Evolutionary conservation across 257 asterid genomes (phyloP).

Genomic region (Capsicum pubescens): DNA sequence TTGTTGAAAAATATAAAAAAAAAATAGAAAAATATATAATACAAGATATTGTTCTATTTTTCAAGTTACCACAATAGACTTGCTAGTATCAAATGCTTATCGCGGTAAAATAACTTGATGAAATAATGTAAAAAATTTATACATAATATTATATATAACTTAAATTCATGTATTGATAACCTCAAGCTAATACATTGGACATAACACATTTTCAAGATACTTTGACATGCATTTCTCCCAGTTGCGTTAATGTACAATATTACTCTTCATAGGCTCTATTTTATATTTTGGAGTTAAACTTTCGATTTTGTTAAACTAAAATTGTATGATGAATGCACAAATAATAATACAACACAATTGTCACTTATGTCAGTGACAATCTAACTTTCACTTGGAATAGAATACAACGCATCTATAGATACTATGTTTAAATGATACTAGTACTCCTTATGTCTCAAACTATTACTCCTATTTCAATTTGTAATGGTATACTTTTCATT

Average conservation of each 20-base stretch:
- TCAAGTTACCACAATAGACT: neutral
- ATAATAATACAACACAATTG: neutral
- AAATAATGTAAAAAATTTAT: neutral
- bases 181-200: neutral
- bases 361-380: neutral
- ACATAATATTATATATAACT: neutral
- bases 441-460: neutral
- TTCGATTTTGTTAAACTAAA: neutral
- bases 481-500: too few species aligned
- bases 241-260: neutral
- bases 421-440: neutral
- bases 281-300: neutral
- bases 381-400: constrained; percentile 1
- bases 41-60: neutral
- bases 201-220: neutral
- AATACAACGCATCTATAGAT: neutral
- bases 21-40: neutral
- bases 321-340: constrained; percentile 13
- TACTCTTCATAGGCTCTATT: neutral
- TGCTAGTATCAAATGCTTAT: neutral
- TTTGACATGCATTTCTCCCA: neutral
- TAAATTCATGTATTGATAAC: neutral
- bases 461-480: too few species aligned
- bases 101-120: neutral
- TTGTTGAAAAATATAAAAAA: neutral